Percentiles rank a stretch among this genome's conserved stretches.
Evolutionary conservation across 2,329 filamentous ascomycete genomes (phyloP).

Genomic region (Alternaria gaisen): DNA sequence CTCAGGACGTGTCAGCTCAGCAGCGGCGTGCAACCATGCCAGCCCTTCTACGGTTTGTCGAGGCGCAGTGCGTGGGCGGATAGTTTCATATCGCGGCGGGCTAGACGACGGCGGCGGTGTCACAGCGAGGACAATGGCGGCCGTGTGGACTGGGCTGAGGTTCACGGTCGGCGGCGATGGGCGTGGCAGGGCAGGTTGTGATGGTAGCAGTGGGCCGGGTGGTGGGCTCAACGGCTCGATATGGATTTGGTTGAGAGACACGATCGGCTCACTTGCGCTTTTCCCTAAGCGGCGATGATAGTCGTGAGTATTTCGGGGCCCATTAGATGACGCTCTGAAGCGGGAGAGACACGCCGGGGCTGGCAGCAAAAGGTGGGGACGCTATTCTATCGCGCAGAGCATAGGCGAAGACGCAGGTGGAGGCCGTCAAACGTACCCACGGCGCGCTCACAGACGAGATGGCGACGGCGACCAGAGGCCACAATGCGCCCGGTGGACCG

Average conservation of each 20-base stretch:
- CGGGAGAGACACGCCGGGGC: conserved; percentile 22
- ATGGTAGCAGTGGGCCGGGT: conserved; percentile 4
- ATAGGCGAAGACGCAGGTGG: conserved; percentile 6
- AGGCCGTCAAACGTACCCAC: not conserved
- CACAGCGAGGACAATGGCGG: conserved; percentile 8
- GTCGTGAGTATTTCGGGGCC: conserved; percentile 24
- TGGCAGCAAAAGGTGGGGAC: conserved; percentile 20
- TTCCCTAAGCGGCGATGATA: conserved; percentile 23
- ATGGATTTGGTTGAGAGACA: conserved; percentile 29
- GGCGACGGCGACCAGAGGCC: not conserved
- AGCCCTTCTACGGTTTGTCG: conserved; percentile 24
- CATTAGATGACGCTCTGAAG: conserved; percentile 26
- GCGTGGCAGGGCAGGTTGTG: not conserved
- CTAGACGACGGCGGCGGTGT: not conserved
- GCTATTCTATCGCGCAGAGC: conserved; percentile 11
- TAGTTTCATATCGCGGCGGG: conserved; percentile 42
- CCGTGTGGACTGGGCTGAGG: conserved; percentile 2
- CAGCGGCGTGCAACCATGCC: conserved; percentile 45
- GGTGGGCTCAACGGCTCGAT: conserved; percentile 23
- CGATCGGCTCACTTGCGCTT: conserved; percentile 25
- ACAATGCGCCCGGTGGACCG: conserved; percentile 6
- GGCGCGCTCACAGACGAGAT: not conserved
- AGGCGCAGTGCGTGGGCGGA: conserved; percentile 22
- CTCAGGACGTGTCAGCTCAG: conserved; percentile 39
- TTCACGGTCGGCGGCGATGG: not conserved